Base-by-base conservation (phyloP, 257 asterid species). In the Petunia axillaris region DNA sequence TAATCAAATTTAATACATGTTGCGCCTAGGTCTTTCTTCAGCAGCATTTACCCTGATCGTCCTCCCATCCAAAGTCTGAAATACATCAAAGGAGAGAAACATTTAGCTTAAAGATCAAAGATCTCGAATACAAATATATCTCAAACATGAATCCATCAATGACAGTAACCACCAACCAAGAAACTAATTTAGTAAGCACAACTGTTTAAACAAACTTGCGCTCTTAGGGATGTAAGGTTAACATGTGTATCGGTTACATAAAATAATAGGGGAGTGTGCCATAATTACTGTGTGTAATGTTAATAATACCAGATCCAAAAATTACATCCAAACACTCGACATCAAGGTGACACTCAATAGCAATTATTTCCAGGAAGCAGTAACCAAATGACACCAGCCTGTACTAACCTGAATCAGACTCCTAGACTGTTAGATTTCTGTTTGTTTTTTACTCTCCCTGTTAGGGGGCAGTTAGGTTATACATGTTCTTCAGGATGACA, bases 21-120 rank as follows among this genome's bases (percentile, higher is more conserved):
- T 64, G 44, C 95, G 95, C 68, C 91, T 82, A 10, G 97, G 93
- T 64, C 88, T 87, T 82, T 87, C 92, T 86, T 89, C 93, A 0
- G 98, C 98, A 84, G 87, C 93, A 84, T 86, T 93, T 63, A 93
- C 98, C 67, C 93, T 88, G 77, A 93, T 88, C 1, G 93, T 81
- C 78, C 98, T 86, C 39, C 97, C 98, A 5, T 89, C 97, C 87
- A 93, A 63, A 87, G 81, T 83, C 98, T 93, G 95, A 84, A 87
- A 74, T 36, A 64, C 75, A 68, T n/a, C 64, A 9, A 37, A 1
- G 15, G 3, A 35, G 62, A 50, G 46, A 36, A 50, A 25, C 25
- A 11, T 46, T 71, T 73, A 73, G 46, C 46, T 36, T 50, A 60
- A 73, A 73, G 14, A 73, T 50, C 14, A 36, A 50, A 50, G 1